phyloP scores from a whole-genome alignment of 495 filamentous ascomycete genomes.

The Neohortaea acidophila region DNA sequence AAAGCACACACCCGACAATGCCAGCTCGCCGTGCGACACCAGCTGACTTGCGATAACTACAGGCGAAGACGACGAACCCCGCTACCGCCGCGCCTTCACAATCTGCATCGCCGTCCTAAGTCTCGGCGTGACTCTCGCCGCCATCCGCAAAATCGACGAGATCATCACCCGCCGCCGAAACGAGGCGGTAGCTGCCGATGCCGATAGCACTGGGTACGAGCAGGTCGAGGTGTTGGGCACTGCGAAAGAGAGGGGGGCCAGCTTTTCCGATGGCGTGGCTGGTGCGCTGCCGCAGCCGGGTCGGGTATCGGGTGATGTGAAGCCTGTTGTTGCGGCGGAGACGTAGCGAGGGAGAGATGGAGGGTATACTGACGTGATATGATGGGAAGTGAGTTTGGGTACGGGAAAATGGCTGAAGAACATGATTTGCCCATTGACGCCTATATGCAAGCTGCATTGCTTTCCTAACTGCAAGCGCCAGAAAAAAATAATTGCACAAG shows the following conservation, averaged over 20 bases:
- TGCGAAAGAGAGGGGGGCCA: too few relatives aligned
- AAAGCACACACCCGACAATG: too few relatives aligned
- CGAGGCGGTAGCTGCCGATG: not conserved
- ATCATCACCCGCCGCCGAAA: not conserved
- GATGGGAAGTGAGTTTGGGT: too few relatives aligned
- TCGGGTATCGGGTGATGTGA: not conserved
- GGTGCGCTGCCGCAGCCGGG: not conserved
- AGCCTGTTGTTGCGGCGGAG: not conserved
- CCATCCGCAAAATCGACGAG: not conserved
- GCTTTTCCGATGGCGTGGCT: too few relatives aligned
- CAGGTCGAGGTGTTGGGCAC: not conserved
- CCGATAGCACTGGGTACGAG: not conserved
- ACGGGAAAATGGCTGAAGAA: too few relatives aligned
- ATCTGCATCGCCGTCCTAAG: not conserved
- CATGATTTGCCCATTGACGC: too few relatives aligned
- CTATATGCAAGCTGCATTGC: too few relatives aligned
- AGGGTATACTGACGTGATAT: too few relatives aligned
- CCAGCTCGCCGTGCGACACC: too few relatives aligned
- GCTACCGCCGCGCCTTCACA: slow-evolving; percentile 2
- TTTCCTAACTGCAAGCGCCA: too few relatives aligned
- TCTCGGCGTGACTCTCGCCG: not conserved
- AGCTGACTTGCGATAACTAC: too few relatives aligned
- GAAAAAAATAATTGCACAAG: not conserved
- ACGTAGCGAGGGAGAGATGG: too few relatives aligned
- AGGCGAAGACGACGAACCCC: slow-evolving; percentile 1